A percentile compares a stretch with the other conserved stretches of the same genome.
phyloP scores from a whole-genome alignment of 2,329 filamentous ascomycete genomes.

The Calonectria pteridis region DNA sequence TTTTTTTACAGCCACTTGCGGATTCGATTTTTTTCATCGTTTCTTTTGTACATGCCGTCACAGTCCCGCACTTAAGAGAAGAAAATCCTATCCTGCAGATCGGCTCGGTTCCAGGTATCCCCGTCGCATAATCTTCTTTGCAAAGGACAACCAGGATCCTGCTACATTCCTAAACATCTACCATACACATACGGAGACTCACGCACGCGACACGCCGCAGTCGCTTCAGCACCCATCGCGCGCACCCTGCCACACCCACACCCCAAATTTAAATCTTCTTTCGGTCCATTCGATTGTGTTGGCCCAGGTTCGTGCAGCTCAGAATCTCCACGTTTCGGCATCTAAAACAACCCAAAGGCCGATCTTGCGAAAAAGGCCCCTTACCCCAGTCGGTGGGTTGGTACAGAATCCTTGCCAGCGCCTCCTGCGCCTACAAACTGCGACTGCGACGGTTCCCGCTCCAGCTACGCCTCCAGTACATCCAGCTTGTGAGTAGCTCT shows the following conservation, averaged over 20 bases:
- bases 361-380: slow-evolving; percentile 4
- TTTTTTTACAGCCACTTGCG: slow-evolving; percentile 10
- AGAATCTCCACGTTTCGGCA: slow-evolving; percentile 6
- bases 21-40: slow-evolving; percentile 7
- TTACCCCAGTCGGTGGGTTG: background rate
- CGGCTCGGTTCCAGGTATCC: slow-evolving; percentile 31
- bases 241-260: background rate
- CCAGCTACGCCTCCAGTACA: slow-evolving; percentile 14
- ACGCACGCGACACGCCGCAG: slow-evolving; percentile 27
- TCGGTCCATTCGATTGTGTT: slow-evolving; percentile 1
- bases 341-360: slow-evolving; percentile 10
- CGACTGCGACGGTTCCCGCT: slow-evolving; percentile 14
- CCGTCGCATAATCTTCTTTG: slow-evolving; percentile 35
- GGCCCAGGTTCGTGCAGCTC: slow-evolving; percentile 14
- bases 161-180: slow-evolving; percentile 43
- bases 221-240: background rate
- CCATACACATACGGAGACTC: slow-evolving; percentile 33
- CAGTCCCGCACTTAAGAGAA: slow-evolving; percentile 28
- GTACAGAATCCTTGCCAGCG: slow-evolving; percentile 13
- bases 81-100: slow-evolving; percentile 33
- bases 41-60: slow-evolving; percentile 31
- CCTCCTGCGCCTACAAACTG: slow-evolving; percentile 14
- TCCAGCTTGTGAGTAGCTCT: slow-evolving; percentile 9
- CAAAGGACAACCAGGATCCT: slow-evolving; percentile 36
- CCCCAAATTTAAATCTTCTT: slow-evolving; percentile 5